phyloP scores from a whole-genome alignment of 805 yeast species.

The Wickerhamomyces mucosus region DNA sequence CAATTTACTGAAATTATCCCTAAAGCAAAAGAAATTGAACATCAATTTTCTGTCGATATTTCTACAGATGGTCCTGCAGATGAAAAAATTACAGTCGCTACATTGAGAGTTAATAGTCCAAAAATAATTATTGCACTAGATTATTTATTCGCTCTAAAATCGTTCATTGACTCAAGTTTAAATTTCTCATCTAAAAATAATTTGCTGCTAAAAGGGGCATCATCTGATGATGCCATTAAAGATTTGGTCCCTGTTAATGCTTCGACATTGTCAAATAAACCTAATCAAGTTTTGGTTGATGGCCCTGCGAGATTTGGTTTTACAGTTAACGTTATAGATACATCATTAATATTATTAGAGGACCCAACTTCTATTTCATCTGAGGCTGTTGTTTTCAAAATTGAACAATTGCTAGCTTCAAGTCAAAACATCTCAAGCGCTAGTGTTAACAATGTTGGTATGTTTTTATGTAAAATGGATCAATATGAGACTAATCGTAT shows the following conservation, averaged over 20 bases:
- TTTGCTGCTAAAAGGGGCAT: neutral
- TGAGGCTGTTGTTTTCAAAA: conserved; percentile 85
- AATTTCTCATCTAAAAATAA: conserved; percentile 9
- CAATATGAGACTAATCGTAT: conserved; percentile 49
- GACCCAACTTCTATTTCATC: conserved; percentile 61
- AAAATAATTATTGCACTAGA: conserved; percentile 76
- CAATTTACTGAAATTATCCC: conserved; percentile 80
- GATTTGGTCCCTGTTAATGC: conserved; percentile 1
- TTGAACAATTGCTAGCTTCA: conserved; percentile 66
- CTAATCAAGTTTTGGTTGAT: conserved; percentile 3
- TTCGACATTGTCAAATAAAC: too few species aligned
- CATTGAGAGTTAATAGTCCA: conserved; percentile 72
- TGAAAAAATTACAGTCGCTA: conserved; percentile 36
- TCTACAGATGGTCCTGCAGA: conserved; percentile 31
- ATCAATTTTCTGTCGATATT: conserved; percentile 61
- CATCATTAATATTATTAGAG: conserved; percentile 72
- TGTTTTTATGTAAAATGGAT: conserved; percentile 77
- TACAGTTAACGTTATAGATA: conserved; percentile 62
- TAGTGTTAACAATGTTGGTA: conserved; percentile 71
- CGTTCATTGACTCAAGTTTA: conserved; percentile 46
- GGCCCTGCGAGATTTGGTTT: conserved; percentile 29
- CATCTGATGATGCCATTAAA: conserved; percentile 1
- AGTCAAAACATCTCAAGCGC: conserved; percentile 59
- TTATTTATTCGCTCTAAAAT: conserved; percentile 67
- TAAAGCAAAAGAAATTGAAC: conserved; percentile 43